Evolutionary conservation across 257 asterid species (phyloP), one percentile per base, ranked within the genome.

Genomic region (Thymus mandschuricus): DNA sequence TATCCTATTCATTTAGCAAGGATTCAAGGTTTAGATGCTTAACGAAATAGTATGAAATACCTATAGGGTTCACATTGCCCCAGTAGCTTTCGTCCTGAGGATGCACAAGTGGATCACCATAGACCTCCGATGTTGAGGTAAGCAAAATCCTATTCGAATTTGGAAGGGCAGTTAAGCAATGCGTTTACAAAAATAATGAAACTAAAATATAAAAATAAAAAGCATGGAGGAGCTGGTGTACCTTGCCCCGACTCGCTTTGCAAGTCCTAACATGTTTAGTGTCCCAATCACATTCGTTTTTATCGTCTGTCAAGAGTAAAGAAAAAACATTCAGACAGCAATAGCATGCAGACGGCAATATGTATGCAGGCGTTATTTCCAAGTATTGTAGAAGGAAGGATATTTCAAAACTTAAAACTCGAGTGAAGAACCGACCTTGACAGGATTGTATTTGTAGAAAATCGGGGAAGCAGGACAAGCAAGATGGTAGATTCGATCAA

Each of bases 381-480:
- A 30, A 8, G 28, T 11, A 43, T 9, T 2, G 8, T 9, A 43
- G 48, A 43, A 5, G 48, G 65, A 44, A n/a, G 30, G 69, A 65
- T 54, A 72, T 30, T 54, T 40, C 29, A n/a, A 33, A 75, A 43
- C 46, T 10, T 43, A 61, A 52, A 65, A 71, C 51, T 8, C 44
- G 6, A 33, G 21, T 15, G 41, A 21, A 1, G 6, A 63, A 68
- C 86, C 7, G 63, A 85, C 97, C 93, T 93, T 93, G 60, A 93
- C 98, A 60, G 98, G 98, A 71, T 93, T 93, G 84, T 93, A 85
- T 73, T 93, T 93, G 86, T 93, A 93, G 74, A 90, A 91, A 54
- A 93, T 89, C 7, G 97, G 98, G 73, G 97, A 93, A 52, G 98
- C 98, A 60, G 98, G 98, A 50, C 98, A 93, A 75, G 98, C 98